Evolutionary conservation across 345 rosid genomes (phyloP).

Genomic region (Salix udensis): DNA sequence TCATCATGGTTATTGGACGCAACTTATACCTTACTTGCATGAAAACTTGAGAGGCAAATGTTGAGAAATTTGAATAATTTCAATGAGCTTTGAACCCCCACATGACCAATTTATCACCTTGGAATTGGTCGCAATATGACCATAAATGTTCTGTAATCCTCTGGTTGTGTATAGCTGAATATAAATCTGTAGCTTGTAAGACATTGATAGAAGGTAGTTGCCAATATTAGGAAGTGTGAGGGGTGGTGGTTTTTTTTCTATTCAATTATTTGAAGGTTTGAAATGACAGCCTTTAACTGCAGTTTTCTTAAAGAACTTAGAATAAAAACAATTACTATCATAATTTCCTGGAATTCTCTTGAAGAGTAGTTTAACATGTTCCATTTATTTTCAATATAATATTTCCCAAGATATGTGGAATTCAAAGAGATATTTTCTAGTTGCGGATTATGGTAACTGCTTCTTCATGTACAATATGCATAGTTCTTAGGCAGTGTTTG

Average conservation of each 20-base stretch:
- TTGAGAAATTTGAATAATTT: too few relatives aligned
- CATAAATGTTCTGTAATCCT: neutral
- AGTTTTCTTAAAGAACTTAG: neutral
- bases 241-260: neutral
- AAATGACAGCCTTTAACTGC: neutral
- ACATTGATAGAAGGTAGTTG: neutral
- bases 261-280: neutral
- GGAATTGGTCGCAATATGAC: too few relatives aligned
- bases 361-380: neutral
- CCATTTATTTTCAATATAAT: neutral
- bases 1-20: too few relatives aligned
- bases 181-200: neutral
- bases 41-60: too few relatives aligned
- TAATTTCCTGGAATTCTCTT: neutral
- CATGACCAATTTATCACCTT: too few relatives aligned
- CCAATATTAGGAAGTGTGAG: neutral
- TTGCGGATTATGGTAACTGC: neutral
- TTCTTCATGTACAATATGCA: neutral
- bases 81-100: neutral
- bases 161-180: neutral
- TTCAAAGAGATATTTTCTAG: neutral
- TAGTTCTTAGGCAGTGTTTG: neutral
- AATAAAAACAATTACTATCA: neutral
- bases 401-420: neutral
- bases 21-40: too few relatives aligned